Evolutionary conservation across 345 rosid genomes (phyloP), one percentile per base, ranked within the genome.

Genomic region (Carallia pectinifolia): DNA sequence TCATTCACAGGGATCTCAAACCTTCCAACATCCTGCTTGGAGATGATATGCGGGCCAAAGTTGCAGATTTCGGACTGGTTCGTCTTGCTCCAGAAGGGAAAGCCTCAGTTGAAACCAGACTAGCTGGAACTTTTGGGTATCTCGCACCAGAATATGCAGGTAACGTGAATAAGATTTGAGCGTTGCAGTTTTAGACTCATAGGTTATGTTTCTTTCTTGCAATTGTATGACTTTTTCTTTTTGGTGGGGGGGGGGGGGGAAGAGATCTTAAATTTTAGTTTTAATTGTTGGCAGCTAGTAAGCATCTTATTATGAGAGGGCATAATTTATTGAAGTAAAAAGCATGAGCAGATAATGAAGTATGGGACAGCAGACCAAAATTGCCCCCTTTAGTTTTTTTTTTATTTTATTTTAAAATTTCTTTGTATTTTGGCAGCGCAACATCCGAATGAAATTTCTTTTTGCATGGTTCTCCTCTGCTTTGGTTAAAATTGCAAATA

Each of bases 31-130:
- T 55, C 12, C 59, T 55, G 19, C 59, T 55, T 55, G 59, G 59
- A 55, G 59, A 55, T 8, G 59, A 55, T 23, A 55, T 55, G 59
- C 59, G 59, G 9, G 59, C 59, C 31, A 55, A 23, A 55, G 59
- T 55, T 8, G 27, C 59, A 7, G 59, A 55, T 29, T 55, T 55
- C 8, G 59, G 59, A 55, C 59, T 55, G 59, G 59, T 23, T 55
- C 59, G 59, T 55, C 59, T 55, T 55, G 59, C 59, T 29, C 33
- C 59, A 55, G 59, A 55, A 55, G 59, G 59, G 30, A 55, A 55
- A 55, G 59, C 59, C 59, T 55, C 59, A 23, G 7, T 55, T 55
- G 59, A 55, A 23, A 55, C 59, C 4, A 55, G 59, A 55, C 59
- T 55, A 8, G 59, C 59, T 19, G 59, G 59, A 23, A 55, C 59